Conservation (phyloP, 768 basidiomycete genomes). For the Lactifluus subvellereus region DNA sequence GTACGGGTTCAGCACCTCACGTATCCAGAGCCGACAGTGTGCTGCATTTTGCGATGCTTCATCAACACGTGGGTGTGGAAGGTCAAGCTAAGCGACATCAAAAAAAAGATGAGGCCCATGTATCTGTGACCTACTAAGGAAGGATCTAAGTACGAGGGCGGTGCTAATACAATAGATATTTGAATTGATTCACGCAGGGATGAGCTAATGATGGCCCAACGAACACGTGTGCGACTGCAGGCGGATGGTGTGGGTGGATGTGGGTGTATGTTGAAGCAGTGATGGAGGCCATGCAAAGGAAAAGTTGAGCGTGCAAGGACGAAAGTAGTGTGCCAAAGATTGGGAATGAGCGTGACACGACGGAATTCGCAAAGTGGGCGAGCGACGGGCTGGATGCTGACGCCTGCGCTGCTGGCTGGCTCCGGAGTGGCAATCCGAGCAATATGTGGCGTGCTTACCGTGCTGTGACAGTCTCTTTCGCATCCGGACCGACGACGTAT, state of each 20-base stretch:
- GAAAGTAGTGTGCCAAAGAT: not conserved
- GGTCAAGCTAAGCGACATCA: not conserved
- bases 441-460: constrained; percentile 39
- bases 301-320: not conserved
- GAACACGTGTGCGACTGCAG: constrained; percentile 5
- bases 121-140: constrained; percentile 18
- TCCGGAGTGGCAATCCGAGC: constrained; percentile 30
- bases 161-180: constrained; percentile 22
- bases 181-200: constrained; percentile 12
- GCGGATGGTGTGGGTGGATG: not conserved
- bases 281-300: not conserved
- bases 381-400: not conserved
- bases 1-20: not conserved
- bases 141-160: constrained; percentile 18
- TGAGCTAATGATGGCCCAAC: constrained; percentile 13
- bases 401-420: constrained; percentile 22
- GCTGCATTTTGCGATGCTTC: not conserved
- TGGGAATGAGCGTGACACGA: not conserved
- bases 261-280: not conserved
- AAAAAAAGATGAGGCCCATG: constrained; percentile 7
- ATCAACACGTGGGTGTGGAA: not conserved
- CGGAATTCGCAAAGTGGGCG: not conserved
- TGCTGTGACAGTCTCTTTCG: constrained; percentile 50
- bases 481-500: constrained; percentile 69
- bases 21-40: not conserved